A percentile compares a stretch with the other conserved stretches of the same genome.
Evolutionary conservation across 2,329 filamentous ascomycete species (phyloP).

Genomic region (Sporothrix brasiliensis): DNA sequence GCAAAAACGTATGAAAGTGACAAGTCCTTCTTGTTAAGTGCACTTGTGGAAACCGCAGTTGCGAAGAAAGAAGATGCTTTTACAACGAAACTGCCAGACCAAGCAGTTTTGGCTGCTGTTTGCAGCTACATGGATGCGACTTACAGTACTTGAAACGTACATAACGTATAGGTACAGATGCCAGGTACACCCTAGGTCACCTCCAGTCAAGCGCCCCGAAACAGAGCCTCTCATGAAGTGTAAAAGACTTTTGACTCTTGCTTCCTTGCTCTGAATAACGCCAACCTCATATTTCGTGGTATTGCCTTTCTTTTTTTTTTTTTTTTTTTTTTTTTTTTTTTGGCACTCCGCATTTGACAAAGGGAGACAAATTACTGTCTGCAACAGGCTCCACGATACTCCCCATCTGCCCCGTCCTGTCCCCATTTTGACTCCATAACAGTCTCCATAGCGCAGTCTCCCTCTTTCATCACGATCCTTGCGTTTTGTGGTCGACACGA

Average conservation of each 20-base stretch:
- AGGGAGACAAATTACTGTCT: not conserved
- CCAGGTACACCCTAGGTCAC: not conserved
- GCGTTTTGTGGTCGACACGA: not conserved
- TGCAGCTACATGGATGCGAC: not conserved
- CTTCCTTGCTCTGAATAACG: not conserved
- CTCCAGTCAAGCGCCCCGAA: not conserved
- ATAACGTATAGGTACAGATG: not conserved
- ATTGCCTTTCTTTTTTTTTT: not conserved
- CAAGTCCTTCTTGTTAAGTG: not conserved
- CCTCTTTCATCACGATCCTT: slow-evolving; percentile 2
- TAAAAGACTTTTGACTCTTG: not conserved
- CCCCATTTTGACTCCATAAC: not conserved
- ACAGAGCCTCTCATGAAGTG: too few species aligned
- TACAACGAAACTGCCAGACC: not conserved
- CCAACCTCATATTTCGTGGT: not conserved
- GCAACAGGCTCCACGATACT: slow-evolving; percentile 2
- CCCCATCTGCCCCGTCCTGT: not conserved
- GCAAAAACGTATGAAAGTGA: slow-evolving; percentile 13
- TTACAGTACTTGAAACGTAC: not conserved
- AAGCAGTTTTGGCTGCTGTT: not conserved
- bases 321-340: too few species aligned
- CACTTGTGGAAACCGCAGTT: not conserved
- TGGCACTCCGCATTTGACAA: slow-evolving; percentile 9
- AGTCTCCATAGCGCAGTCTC: not conserved
- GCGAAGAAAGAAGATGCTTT: not conserved